Evolutionary conservation across 768 basidiomycete species (phyloP).

Genomic region (Strobilomyces confusus): DNA sequence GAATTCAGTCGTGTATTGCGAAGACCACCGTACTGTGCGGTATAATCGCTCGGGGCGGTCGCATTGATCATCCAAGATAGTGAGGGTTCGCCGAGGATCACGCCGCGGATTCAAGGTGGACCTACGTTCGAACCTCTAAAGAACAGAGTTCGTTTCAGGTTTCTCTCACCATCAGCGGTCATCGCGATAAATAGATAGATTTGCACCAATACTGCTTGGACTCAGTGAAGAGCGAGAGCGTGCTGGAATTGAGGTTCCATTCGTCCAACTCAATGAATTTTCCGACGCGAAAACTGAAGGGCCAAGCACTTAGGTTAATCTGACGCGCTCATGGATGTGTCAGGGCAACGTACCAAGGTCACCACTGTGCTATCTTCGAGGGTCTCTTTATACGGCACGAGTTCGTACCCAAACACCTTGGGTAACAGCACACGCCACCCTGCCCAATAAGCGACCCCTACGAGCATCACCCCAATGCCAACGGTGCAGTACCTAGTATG

Average conservation of each 20-base stretch:
- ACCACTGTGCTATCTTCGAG: conserved; percentile 51
- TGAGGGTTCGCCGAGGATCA: not conserved
- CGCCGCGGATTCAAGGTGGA: not conserved
- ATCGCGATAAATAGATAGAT: too few species aligned
- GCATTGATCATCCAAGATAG: not conserved
- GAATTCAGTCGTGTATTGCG: not conserved
- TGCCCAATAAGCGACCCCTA: conserved; percentile 31
- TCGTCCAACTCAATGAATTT: not conserved
- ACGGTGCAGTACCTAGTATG: conserved; percentile 46
- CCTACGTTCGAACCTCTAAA: not conserved
- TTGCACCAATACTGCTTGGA: too few species aligned
- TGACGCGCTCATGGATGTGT: not conserved
- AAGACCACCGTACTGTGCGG: not conserved
- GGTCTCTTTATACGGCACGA: conserved; percentile 43
- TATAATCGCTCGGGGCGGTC: not conserved
- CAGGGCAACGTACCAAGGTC: conserved; percentile 20
- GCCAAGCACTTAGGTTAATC: not conserved
- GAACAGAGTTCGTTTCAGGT: not conserved
- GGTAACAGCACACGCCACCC: conserved; percentile 36
- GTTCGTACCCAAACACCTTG: conserved; percentile 43
- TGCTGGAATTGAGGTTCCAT: too few species aligned
- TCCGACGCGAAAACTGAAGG: not conserved
- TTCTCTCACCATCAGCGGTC: not conserved
- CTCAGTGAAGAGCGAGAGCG: too few species aligned
- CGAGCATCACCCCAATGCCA: conserved; percentile 44